Percentiles rank a stretch among this genome's conserved stretches.
Conservation (phyloP, 495 filamentous ascomycete genomes). For the Neurospora cerealis region DNA sequence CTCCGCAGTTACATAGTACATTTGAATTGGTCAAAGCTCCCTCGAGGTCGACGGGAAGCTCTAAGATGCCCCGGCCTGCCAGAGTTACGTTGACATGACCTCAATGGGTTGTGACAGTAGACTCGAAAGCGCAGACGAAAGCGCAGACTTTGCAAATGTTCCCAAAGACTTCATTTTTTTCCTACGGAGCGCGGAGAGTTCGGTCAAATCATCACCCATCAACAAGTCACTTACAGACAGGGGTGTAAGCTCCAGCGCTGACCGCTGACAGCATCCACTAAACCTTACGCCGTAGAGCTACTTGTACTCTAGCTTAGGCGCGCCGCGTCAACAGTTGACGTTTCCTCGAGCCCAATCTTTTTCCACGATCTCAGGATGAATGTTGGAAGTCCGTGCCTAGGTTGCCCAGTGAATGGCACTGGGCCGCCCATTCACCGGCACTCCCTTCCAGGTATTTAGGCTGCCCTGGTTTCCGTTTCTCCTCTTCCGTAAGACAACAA, state of each 20-base stretch:
- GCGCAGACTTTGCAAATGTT: background rate
- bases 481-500: no score
- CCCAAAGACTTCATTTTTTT: background rate
- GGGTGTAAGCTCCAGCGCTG: background rate
- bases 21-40: background rate
- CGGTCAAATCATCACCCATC: background rate
- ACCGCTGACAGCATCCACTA: background rate
- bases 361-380: background rate
- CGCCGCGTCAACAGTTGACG: background rate
- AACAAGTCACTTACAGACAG: background rate
- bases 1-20: background rate
- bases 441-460: no score
- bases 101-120: background rate
- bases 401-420: no score
- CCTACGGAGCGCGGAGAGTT: background rate
- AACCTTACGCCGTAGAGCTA: background rate
- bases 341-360: background rate
- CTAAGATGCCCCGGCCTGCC: background rate
- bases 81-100: background rate
- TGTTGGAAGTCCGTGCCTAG: no score
- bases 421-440: no score
- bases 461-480: no score
- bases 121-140: no score
- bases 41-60: background rate
- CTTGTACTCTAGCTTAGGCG: background rate